These are phyloP conservation scores for Gloeopeniophorella convolvens DNA, from an alignment of 768 basidiomycete species.

Conservation along the genomic window DNA sequence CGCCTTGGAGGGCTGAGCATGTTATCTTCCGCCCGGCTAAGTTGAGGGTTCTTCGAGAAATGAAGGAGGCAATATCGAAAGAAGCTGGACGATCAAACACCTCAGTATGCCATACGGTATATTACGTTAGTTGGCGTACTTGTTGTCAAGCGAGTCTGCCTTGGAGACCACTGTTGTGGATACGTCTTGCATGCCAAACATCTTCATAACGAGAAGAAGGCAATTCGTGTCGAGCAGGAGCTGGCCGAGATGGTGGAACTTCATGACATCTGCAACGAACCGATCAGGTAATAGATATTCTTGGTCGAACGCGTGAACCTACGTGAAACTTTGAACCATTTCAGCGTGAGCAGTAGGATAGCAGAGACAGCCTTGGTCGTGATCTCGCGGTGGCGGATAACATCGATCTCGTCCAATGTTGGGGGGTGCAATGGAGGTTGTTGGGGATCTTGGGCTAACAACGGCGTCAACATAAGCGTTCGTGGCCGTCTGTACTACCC, in stretches of 20 bases:
- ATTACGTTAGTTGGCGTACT: constrained; percentile 40
- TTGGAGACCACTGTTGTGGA: constrained; percentile 77
- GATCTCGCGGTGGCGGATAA: constrained; percentile 92
- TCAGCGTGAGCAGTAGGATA: constrained; percentile 80
- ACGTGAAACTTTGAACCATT: constrained; percentile 99
- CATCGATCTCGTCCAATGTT: constrained; percentile 86
- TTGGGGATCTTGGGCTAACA: constrained; percentile 43
- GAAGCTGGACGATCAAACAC: constrained; percentile 53
- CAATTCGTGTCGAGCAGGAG: constrained; percentile 94
- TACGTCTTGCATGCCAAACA: constrained; percentile 97
- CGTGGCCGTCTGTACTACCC: constrained; percentile 23
- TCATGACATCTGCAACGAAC: constrained; percentile 77
- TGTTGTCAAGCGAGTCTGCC: constrained; percentile 81
- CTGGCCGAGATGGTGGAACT: constrained; percentile 97
- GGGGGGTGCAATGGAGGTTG: constrained; percentile 60
- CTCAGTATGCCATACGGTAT: constrained; percentile 1
- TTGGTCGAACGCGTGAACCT: constrained; percentile 29
- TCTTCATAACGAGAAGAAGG: constrained; percentile 87
- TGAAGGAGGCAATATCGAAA: constrained; percentile 88
- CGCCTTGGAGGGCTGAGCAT: constrained; percentile 57
- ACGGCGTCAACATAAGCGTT: not conserved
- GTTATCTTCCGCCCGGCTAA: constrained; percentile 55
- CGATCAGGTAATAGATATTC: not conserved
- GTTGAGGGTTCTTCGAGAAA: constrained; percentile 61
- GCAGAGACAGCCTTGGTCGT: constrained; percentile 97